These are phyloP conservation scores for Rhizopus delemar DNA, from an alignment of 371 early-diverging fungal genomes.

Conservation along the genomic window DNA sequence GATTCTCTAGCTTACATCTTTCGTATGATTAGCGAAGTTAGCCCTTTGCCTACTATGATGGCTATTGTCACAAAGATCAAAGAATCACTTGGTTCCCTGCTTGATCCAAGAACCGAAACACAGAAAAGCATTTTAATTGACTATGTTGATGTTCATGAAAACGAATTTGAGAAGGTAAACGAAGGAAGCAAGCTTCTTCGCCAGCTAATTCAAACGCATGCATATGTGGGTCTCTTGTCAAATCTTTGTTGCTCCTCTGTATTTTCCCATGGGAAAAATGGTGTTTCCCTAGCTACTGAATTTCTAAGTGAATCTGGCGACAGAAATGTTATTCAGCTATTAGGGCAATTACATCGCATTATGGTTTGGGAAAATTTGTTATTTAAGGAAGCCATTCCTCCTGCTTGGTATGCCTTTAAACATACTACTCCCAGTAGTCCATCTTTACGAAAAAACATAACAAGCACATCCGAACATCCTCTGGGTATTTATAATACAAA, in stretches of 20 bases:
- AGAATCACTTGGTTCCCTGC: slow-evolving; percentile 43
- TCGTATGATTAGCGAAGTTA: slow-evolving; percentile 69
- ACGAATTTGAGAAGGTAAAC: slow-evolving; percentile 47
- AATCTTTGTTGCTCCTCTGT: slow-evolving; percentile 73
- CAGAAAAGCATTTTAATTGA: slow-evolving; percentile 40
- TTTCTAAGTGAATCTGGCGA: slow-evolving; percentile 56
- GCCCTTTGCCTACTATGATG: slow-evolving; percentile 51
- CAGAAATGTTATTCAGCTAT: slow-evolving; percentile 50
- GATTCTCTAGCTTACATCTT: slow-evolving; percentile 75
- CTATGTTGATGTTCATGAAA: slow-evolving; percentile 55
- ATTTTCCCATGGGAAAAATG: slow-evolving; percentile 67
- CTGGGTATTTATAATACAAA: slow-evolving; percentile 36
- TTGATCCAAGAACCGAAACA: slow-evolving; percentile 29
- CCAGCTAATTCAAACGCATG: slow-evolving; percentile 62
- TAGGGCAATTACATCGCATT: slow-evolving; percentile 69
- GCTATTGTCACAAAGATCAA: slow-evolving; percentile 57
- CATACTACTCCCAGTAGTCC: slow-evolving; percentile 1
- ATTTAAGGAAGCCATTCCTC: slow-evolving; percentile 65
- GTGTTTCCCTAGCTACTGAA: slow-evolving; percentile 61
- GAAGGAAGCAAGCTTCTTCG: slow-evolving; percentile 60
- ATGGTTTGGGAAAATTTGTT: slow-evolving; percentile 72
- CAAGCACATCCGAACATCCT: slow-evolving; percentile 34
- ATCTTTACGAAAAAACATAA: slow-evolving; percentile 23
- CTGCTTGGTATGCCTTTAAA: slow-evolving; percentile 65
- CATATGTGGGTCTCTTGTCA: slow-evolving; percentile 66